A percentile compares a stretch with the other conserved stretches of the same genome.
These are phyloP conservation scores for Mycena amicta DNA, from an alignment of 768 basidiomycete species.

Conservation along the genomic window DNA sequence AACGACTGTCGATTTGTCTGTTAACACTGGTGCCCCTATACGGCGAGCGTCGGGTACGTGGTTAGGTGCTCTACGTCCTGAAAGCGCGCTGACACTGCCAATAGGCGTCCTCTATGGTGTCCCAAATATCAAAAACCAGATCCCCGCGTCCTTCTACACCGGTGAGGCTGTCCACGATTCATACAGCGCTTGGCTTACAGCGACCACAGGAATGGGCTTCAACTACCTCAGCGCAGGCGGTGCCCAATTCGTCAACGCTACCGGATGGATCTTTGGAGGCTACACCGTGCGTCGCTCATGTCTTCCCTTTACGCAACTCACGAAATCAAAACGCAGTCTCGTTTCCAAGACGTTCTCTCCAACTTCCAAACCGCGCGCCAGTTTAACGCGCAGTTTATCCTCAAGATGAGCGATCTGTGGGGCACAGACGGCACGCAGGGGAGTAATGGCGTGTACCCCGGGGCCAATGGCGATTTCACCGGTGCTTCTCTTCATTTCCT, in stretches of 20 bases:
- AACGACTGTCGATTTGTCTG: constrained; percentile 10
- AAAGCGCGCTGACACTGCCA: not conserved
- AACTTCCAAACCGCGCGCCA: constrained; percentile 25
- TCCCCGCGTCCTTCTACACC: constrained; percentile 20
- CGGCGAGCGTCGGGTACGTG: constrained; percentile 13
- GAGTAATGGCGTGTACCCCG: constrained; percentile 21
- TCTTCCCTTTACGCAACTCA: not conserved
- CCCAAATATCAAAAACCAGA: constrained; percentile 16
- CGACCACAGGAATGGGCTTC: constrained; percentile 23
- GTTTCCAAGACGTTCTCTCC: constrained; percentile 24
- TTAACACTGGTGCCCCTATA: constrained; percentile 14
- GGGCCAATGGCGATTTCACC: constrained; percentile 12
- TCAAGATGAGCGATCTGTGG: constrained; percentile 27
- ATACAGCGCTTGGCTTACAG: not conserved
- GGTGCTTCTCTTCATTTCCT: not conserved
- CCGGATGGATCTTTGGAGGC: constrained; percentile 26
- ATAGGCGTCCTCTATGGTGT: constrained; percentile 21
- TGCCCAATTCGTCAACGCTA: constrained; percentile 16
- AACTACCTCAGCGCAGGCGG: constrained; percentile 26
- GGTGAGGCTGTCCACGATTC: not conserved
- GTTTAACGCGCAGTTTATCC: constrained; percentile 23
- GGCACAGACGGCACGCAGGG: constrained; percentile 26
- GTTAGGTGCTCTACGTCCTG: too few species aligned
- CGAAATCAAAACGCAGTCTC: constrained; percentile 2
- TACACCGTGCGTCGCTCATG: constrained; percentile 15